Evolutionary conservation across 352 stramenopile genomes (phyloP).

Genomic region (Phytophthora megakarya): DNA sequence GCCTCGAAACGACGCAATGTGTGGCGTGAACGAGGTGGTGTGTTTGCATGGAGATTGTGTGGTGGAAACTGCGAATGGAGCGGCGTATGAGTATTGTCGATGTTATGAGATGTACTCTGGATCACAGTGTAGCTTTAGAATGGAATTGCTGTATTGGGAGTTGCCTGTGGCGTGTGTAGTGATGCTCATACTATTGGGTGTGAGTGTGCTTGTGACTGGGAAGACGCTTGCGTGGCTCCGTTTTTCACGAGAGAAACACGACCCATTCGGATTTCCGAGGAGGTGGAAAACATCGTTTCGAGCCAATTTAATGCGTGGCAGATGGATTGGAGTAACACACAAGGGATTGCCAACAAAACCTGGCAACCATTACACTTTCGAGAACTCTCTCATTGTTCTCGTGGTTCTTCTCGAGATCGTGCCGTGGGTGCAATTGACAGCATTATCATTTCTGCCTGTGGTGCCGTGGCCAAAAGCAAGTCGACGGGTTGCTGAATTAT

Average conservation of each 20-base stretch:
- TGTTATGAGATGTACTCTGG: constrained; percentile 57
- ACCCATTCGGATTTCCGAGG: constrained; percentile 61
- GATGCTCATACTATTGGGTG: constrained; percentile 41
- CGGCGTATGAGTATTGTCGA: constrained; percentile 34
- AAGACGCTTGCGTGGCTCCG: constrained; percentile 36
- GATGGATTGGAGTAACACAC: constrained; percentile 41
- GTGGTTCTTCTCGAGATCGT: constrained; percentile 50
- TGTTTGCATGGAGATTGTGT: constrained; percentile 63
- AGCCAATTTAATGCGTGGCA: constrained; percentile 25
- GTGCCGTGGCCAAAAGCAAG: constrained; percentile 55
- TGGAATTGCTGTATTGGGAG: constrained; percentile 54
- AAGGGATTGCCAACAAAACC: constrained; percentile 38
- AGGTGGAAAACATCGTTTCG: constrained; percentile 21
- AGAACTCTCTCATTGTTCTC: constrained; percentile 42
- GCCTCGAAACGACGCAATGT: constrained; percentile 42
- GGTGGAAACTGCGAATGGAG: constrained; percentile 18
- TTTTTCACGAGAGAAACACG: constrained; percentile 36
- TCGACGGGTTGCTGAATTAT: constrained; percentile 38
- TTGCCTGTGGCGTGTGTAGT: constrained; percentile 47
- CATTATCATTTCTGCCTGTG: constrained; percentile 53
- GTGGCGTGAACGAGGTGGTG: constrained; percentile 37
- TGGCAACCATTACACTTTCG: constrained; percentile 20
- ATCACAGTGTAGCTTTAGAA: constrained; percentile 51
- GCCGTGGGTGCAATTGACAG: constrained; percentile 49
- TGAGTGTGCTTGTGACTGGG: constrained; percentile 38